Percentiles rank a stretch among this genome's conserved stretches.
Conservation (phyloP, 1,139 yeast genomes). For the Geotrichum carabidarum region DNA sequence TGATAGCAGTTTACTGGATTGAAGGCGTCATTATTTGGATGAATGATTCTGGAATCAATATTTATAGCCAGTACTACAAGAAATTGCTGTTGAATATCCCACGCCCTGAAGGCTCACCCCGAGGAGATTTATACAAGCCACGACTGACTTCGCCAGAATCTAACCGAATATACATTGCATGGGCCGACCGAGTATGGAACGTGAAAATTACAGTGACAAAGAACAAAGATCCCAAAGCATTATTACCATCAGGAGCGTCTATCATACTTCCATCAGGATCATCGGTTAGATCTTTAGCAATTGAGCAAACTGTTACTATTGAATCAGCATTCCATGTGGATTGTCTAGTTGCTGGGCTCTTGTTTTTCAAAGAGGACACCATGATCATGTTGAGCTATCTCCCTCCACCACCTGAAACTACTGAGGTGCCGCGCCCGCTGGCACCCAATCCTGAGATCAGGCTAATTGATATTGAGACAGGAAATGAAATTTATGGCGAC, state of each 20-base stretch:
- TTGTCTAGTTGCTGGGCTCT: constrained; percentile 69
- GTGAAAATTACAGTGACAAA: constrained; percentile 44
- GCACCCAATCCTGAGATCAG: constrained; percentile 63
- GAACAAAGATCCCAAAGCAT: constrained; percentile 13
- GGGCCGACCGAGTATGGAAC: constrained; percentile 79
- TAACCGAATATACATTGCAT: constrained; percentile 68
- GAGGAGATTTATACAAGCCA: constrained; percentile 86
- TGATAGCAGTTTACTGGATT: constrained; percentile 57
- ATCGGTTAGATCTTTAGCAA: constrained; percentile 25
- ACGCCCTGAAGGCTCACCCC: constrained; percentile 56
- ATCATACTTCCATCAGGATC: constrained; percentile 26
- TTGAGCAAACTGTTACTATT: constrained; percentile 52
- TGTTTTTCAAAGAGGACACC: constrained; percentile 49
- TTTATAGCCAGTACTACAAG: constrained; percentile 30
- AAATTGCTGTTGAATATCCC: constrained; percentile 45
- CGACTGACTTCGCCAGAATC: constrained; percentile 62
- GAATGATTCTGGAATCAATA: constrained; percentile 68
- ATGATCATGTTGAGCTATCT: constrained; percentile 42
- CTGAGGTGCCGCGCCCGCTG: constrained; percentile 18
- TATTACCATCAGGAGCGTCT: constrained; percentile 37
- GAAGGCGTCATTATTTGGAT: constrained; percentile 73
- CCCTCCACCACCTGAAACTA: constrained; percentile 23
- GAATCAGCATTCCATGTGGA: constrained; percentile 55
- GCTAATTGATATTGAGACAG: constrained; percentile 57
- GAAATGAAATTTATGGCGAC: constrained; percentile 78